Base-by-base conservation (phyloP, 2,329 filamentous ascomycete genomes). In the Xylariaceae sp. region DNA sequence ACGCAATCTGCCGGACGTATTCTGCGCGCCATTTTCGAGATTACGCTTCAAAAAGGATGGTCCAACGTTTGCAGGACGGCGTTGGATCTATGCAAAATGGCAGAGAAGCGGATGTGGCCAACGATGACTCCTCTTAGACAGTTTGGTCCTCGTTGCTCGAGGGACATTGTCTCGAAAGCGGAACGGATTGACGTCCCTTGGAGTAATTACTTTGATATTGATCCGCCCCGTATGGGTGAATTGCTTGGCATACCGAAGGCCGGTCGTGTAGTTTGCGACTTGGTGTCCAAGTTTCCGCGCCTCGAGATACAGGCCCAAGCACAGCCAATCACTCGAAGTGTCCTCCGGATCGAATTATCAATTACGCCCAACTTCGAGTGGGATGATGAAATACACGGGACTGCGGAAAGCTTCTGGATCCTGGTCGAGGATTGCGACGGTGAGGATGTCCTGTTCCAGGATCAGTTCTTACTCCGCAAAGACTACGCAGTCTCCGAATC, bases 51-150 rank as follows among this genome's bases (percentile, higher is more conserved):
- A 77, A 97, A 97, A 75, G 93, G 93, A 39, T 99, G 93, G 93
- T 86, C 94, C 0, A 88, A 87, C 13, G 94, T 97, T 2, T 90
- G 94, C 7, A 96, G 94, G 77, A 91, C 89, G 63, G 92, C 94
- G 0, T 80, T 99, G 48, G 90, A 96, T 68, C 82, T 99, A 56
- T 99, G 95, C 78, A 99, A 99, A 78, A 97, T 96, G 91, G 94
- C 93, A 0, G 94, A 99, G 78, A 96, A 96, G 80, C 85, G 95
- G 53, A 99, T 99, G 95, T 99, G 94, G 94, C 92, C 93, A 11
- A 97, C 93, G 4, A 99, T 97, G 94, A 90, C 91, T 44, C 94
- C 95, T 9, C 80, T 99, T 37, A 86, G 94, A 56, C 94, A 99
- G 70, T 99, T 99, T 71, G 60, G 60, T 15, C 84, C 88, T 2